These are phyloP conservation scores for Cichorium intybus DNA, from an alignment of 140 eudicot genomes.

Conservation along the genomic window DNA sequence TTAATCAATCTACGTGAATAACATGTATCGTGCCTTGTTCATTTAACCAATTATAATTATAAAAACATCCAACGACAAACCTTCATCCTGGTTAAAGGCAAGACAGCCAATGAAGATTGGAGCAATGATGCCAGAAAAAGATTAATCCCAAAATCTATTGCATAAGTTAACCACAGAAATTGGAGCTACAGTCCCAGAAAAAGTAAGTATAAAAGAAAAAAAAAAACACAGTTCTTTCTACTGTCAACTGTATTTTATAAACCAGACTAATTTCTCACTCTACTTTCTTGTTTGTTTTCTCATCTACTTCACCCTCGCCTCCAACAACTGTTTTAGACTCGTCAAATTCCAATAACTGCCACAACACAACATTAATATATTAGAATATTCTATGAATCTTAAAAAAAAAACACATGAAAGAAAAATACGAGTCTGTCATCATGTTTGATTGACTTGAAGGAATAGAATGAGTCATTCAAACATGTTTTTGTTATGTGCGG, in stretches of 20 bases:
- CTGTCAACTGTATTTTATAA: slow-evolving; percentile 25
- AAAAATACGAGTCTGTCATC: too few species aligned
- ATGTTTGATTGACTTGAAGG: too few species aligned
- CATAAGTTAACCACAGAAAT: slow-evolving; percentile 30
- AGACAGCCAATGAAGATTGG: background rate
- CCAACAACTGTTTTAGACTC: slow-evolving; percentile 50
- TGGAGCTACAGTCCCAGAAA: slow-evolving; percentile 21
- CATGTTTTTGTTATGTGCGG: too few species aligned
- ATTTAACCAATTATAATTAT: background rate
- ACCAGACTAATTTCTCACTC: slow-evolving; percentile 31
- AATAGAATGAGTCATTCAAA: too few species aligned
- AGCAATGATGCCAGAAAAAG: background rate
- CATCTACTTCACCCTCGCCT: slow-evolving; percentile 32
- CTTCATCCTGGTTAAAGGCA: too few species aligned
- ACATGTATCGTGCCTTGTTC: background rate
- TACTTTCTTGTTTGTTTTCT: slow-evolving; percentile 52
- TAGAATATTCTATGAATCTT: background rate
- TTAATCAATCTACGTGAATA: background rate
- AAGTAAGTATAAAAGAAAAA: slow-evolving; percentile 5
- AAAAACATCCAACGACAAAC: too few species aligned
- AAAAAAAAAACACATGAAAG: too few species aligned
- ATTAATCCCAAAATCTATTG: slow-evolving; percentile 6
- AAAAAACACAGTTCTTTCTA: slow-evolving; percentile 22
- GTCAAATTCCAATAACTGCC: slow-evolving; percentile 81
- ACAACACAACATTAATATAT: background rate